These are phyloP conservation scores for Digitaria exilis DNA, from an alignment of 202 grass and related monocot species.

Conservation along the genomic window DNA sequence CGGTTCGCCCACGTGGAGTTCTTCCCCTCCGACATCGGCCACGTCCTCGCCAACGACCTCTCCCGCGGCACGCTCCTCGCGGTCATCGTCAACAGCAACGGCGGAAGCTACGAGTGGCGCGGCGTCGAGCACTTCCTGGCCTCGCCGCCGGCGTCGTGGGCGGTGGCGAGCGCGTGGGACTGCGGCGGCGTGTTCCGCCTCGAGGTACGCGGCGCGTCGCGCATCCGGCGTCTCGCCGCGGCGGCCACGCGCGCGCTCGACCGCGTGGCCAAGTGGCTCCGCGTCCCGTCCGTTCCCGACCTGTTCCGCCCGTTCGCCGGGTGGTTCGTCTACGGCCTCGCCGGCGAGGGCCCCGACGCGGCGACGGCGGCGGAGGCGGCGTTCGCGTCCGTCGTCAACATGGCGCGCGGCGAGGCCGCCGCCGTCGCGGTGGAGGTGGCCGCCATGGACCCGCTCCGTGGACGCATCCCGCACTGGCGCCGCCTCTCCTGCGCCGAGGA, in stretches of 20 bases:
- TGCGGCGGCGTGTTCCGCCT: slow-evolving; percentile 78
- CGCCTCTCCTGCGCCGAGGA: slow-evolving; percentile 72
- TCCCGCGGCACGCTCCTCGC: slow-evolving; percentile 72
- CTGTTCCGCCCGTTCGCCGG: slow-evolving; percentile 69
- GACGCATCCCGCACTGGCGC: slow-evolving; percentile 78
- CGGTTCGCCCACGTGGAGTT: slow-evolving; percentile 66
- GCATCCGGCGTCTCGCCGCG: slow-evolving; percentile 41
- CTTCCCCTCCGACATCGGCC: slow-evolving; percentile 82
- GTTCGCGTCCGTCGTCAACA: slow-evolving; percentile 54
- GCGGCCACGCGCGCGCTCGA: slow-evolving; percentile 61
- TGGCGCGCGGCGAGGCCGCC: slow-evolving; percentile 53
- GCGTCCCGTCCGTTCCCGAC: slow-evolving; percentile 75
- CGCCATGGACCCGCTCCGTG: slow-evolving; percentile 60
- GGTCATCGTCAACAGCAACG: no score
- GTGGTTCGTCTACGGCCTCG: slow-evolving; percentile 86
- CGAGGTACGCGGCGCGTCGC: slow-evolving; percentile 72
- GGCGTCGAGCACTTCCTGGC: slow-evolving; percentile 56
- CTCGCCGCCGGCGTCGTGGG: slow-evolving; percentile 76
- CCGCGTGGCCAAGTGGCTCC: slow-evolving; percentile 63
- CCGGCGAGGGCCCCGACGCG: slow-evolving; percentile 51
- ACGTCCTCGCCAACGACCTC: slow-evolving; percentile 65
- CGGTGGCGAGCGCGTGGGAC: slow-evolving; percentile 80
- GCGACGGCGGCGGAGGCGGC: slow-evolving; percentile 42
- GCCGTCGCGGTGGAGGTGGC: slow-evolving; percentile 78
- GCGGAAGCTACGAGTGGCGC: slow-evolving; percentile 41